Base-by-base conservation (phyloP, 768 basidiomycete genomes). In the Pulveroboletus frians region DNA sequence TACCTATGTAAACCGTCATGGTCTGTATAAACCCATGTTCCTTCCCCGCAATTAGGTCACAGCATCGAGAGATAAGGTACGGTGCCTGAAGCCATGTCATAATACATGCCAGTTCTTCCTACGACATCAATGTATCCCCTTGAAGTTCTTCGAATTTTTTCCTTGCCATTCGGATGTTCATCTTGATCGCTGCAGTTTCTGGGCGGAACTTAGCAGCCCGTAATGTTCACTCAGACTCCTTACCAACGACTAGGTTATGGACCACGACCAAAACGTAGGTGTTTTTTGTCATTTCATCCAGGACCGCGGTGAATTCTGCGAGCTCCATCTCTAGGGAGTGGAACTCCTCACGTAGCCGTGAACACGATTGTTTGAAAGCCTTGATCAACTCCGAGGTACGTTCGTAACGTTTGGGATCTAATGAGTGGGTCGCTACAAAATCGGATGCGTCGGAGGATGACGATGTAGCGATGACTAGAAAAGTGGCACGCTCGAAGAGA, bases 401-500 rank as follows among this genome's bases (percentile, higher is more conserved):
- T 66, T 91, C 89, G 64, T 90, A 89, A 23, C 89, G 82, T 51
- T 81, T 86, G 5, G 84, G 70, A 48, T 83, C 75, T 49, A 91
- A 73, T 47, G 75, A 66, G 43, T 77, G 75, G 9, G 70, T 56
- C 21, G 71, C 69, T 6, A 59, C 45, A 29, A 71, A 65, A 21
- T 62, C 60, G 29, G 71, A 60, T 34, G 72, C 15, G 30, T 62
- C 50, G 18, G 73, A 75, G 64, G 63, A 77, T 58, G 68, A 78
- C 18, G 87, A 88, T 3, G 88, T 88, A 5, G 95, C 92, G 54
- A 99, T 93, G 57, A 99, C 94, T 46, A 99, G 86, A 73, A 98
- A 98, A 29, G 96, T 98, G 9, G 93, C 94, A 44, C 91, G 86
- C 65, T 99, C 96, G 60, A 99, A 98, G 35, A 97, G 80, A 59